These are phyloP conservation scores for Plectosphaerella cucumerina DNA, from an alignment of 2,329 filamentous ascomycete genomes.

Conservation along the genomic window DNA sequence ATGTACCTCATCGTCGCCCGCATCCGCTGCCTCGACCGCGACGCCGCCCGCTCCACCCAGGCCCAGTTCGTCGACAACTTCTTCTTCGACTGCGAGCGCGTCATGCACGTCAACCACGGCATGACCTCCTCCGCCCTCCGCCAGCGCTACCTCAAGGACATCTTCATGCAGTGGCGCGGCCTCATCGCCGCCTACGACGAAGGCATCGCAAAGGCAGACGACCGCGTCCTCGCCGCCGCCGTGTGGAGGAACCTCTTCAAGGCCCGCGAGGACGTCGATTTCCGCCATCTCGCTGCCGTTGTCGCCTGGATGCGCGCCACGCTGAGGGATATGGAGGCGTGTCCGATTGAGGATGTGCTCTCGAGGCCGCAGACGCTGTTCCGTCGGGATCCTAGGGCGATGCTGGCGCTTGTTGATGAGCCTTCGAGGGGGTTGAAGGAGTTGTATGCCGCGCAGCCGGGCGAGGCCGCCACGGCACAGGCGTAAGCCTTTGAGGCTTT, in stretches of 20 bases:
- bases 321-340: conserved; percentile 43
- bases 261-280: conserved; percentile 50
- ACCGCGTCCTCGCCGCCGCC: conserved; percentile 73
- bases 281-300: conserved; percentile 46
- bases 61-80: conserved; percentile 93
- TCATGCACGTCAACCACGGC: conserved; percentile 77
- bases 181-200: conserved; percentile 81
- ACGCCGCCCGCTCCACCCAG: conserved; percentile 72
- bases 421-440: conserved; percentile 34
- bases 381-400: conserved; percentile 32
- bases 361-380: conserved; percentile 36
- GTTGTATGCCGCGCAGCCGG: conserved; percentile 14
- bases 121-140: conserved; percentile 55
- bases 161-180: conserved; percentile 91
- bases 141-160: conserved; percentile 73
- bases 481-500: background rate
- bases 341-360: conserved; percentile 39
- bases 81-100: conserved; percentile 82
- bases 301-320: conserved; percentile 52
- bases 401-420: conserved; percentile 34
- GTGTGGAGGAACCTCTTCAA: conserved; percentile 95
- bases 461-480: conserved; percentile 5
- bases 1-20: conserved; percentile 88
- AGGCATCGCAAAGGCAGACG: conserved; percentile 64
- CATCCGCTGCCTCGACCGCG: conserved; percentile 70